These are phyloP conservation scores for Paecilomyces fulvus DNA, from an alignment of 2,329 filamentous ascomycete genomes.

Conservation along the genomic window DNA sequence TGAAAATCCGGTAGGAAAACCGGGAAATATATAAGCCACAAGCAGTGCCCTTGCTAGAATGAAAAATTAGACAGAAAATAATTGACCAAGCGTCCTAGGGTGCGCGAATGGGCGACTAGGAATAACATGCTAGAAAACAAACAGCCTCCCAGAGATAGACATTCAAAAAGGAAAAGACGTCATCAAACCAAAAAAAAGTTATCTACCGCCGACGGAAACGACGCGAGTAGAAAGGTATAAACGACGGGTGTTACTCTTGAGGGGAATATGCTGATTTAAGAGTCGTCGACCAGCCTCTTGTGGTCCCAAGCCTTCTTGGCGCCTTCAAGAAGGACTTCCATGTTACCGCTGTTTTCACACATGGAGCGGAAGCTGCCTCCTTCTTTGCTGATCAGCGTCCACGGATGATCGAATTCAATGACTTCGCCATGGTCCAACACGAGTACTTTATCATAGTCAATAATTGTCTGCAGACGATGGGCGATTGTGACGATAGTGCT, in stretches of 20 bases:
- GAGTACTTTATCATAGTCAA: slow-evolving; percentile 95
- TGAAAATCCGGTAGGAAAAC: background rate
- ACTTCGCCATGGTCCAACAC: slow-evolving; percentile 85
- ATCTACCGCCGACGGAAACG: background rate
- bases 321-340: slow-evolving; percentile 48
- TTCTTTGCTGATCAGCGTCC: slow-evolving; percentile 64
- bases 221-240: background rate
- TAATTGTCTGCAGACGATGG: slow-evolving; percentile 90
- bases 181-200: background rate
- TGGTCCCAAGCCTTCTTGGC: slow-evolving; percentile 44
- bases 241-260: background rate
- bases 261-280: background rate
- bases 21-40: background rate
- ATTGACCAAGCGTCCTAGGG: background rate
- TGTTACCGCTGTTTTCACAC: slow-evolving; percentile 60
- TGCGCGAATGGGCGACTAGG: background rate
- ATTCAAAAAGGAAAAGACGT: background rate
- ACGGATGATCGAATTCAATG: slow-evolving; percentile 85
- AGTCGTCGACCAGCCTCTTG: slow-evolving; percentile 39
- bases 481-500: slow-evolving; percentile 96
- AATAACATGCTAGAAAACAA: background rate
- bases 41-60: background rate
- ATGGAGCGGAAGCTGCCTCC: slow-evolving; percentile 59
- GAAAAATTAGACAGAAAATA: background rate
- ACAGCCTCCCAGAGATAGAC: background rate